Conservation (phyloP, 495 filamentous ascomycete species). For the Lasiosphaeria ovina region DNA sequence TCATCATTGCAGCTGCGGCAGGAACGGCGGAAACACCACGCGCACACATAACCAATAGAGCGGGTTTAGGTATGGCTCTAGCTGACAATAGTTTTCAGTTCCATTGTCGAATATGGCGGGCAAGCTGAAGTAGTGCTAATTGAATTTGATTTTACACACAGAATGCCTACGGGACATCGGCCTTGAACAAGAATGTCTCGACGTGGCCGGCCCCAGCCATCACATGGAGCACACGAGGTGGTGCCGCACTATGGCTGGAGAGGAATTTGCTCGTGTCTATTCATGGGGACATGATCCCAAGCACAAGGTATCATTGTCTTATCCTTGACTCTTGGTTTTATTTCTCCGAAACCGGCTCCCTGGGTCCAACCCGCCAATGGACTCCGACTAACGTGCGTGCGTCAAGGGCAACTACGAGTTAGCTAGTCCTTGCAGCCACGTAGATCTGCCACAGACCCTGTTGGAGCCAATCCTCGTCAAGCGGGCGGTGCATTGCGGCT, state of each 20-base stretch:
- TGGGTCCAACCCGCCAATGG: background rate
- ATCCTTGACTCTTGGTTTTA: background rate
- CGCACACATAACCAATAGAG: slow-evolving; percentile 55
- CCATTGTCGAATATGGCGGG: too few relatives aligned
- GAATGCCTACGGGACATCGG: slow-evolving; percentile 54
- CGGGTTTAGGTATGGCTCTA: slow-evolving; percentile 13
- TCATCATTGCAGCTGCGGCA: slow-evolving; percentile 46
- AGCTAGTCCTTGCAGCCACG: slow-evolving; percentile 47
- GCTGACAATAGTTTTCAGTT: too few relatives aligned
- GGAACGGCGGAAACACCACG: slow-evolving; percentile 53
- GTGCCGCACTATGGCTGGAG: slow-evolving; percentile 51
- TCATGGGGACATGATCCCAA: slow-evolving; percentile 52
- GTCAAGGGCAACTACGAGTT: slow-evolving; percentile 51
- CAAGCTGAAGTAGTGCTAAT: too few relatives aligned
- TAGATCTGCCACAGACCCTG: slow-evolving; percentile 51
- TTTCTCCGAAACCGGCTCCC: background rate
- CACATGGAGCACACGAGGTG: slow-evolving; percentile 49
- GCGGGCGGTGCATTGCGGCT: slow-evolving; percentile 43
- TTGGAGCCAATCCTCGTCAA: slow-evolving; percentile 52
- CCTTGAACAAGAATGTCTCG: slow-evolving; percentile 37
- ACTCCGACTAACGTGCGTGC: slow-evolving; percentile 23
- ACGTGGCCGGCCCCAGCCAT: slow-evolving; percentile 32
- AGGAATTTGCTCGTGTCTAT: slow-evolving; percentile 48
- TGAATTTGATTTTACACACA: too few relatives aligned
- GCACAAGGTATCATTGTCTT: slow-evolving; percentile 13